A percentile compares a stretch with the other conserved stretches of the same genome.
phyloP scores from a whole-genome alignment of 352 stramenopile species.

The Hyaloperonospora arabidopsidis region DNA sequence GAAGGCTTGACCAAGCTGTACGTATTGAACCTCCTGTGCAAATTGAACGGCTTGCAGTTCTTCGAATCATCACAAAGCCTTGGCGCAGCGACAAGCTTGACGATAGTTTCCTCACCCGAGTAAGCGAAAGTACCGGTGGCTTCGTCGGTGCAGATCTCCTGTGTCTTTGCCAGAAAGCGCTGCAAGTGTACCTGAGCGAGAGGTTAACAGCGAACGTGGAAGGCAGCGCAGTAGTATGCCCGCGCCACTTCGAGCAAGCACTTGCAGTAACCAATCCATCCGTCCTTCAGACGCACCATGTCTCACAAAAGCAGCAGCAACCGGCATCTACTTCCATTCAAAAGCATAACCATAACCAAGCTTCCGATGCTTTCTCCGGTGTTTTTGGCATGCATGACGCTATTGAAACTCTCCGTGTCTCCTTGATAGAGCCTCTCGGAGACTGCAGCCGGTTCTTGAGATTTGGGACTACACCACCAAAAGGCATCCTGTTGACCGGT shows the following conservation, averaged over 20 bases:
- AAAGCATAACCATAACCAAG: constrained; percentile 6
- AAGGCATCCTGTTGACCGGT: constrained; percentile 98
- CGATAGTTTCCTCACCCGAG: constrained; percentile 73
- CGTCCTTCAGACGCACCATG: constrained; percentile 91
- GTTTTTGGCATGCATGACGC: constrained; percentile 97
- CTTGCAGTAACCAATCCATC: constrained; percentile 90
- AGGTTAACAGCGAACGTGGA: constrained; percentile 1
- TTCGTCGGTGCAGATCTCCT: constrained; percentile 88
- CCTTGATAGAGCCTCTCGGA: constrained; percentile 95
- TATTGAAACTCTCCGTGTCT: constrained; percentile 92
- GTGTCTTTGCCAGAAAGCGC: constrained; percentile 62
- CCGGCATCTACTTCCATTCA: constrained; percentile 25
- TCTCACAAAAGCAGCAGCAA: constrained; percentile 68
- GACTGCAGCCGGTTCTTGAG: constrained; percentile 92
- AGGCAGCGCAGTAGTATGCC: constrained; percentile 12
- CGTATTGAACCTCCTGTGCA: constrained; percentile 92
- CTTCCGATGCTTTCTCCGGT: constrained; percentile 40
- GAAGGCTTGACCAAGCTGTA: constrained; percentile 93
- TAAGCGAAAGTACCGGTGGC: constrained; percentile 93
- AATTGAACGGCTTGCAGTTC: constrained; percentile 85
- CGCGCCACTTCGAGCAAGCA: constrained; percentile 75
- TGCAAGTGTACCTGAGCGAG: constrained; percentile 60
- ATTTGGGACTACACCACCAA: constrained; percentile 94
- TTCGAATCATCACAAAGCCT: constrained; percentile 84
- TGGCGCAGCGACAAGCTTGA: constrained; percentile 49